These are phyloP conservation scores for Murraya koenigii DNA, from an alignment of 345 rosid genomes.

Conservation along the genomic window DNA sequence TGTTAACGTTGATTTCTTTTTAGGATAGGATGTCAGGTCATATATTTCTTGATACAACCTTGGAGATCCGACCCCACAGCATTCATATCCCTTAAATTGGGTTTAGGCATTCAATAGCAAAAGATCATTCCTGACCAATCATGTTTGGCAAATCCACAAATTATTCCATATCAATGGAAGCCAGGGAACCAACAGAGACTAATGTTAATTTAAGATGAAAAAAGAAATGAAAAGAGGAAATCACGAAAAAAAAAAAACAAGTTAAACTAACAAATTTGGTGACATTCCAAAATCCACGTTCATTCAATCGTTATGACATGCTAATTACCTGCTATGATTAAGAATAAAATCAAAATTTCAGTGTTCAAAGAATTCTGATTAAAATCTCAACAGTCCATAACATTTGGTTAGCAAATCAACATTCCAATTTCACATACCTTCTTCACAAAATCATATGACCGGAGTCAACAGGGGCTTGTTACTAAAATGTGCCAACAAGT, in stretches of 20 bases:
- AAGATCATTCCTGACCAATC: neutral
- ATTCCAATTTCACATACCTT: neutral
- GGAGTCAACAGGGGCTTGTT: slow-evolving; percentile 40
- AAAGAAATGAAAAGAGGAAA: neutral
- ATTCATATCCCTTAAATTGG: neutral
- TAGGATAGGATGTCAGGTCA: neutral
- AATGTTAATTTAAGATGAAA: neutral
- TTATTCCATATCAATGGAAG: neutral
- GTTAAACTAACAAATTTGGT: neutral
- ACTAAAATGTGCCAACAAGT: slow-evolving; percentile 42
- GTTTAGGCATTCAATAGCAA: neutral
- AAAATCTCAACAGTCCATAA: neutral
- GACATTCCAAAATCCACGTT: neutral
- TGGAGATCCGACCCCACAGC: neutral
- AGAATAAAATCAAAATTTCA: neutral
- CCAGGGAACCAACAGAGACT: neutral
- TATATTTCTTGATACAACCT: neutral
- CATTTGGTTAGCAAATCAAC: neutral
- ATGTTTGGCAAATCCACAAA: neutral
- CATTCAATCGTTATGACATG: neutral
- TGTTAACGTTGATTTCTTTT: neutral
- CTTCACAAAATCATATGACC: slow-evolving; percentile 8
- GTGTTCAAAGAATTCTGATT: neutral
- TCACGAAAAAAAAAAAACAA: neutral
- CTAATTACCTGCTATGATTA: neutral